These are phyloP conservation scores for Agaricus bisporus DNA, from an alignment of 768 basidiomycete genomes.

Conservation along the genomic window DNA sequence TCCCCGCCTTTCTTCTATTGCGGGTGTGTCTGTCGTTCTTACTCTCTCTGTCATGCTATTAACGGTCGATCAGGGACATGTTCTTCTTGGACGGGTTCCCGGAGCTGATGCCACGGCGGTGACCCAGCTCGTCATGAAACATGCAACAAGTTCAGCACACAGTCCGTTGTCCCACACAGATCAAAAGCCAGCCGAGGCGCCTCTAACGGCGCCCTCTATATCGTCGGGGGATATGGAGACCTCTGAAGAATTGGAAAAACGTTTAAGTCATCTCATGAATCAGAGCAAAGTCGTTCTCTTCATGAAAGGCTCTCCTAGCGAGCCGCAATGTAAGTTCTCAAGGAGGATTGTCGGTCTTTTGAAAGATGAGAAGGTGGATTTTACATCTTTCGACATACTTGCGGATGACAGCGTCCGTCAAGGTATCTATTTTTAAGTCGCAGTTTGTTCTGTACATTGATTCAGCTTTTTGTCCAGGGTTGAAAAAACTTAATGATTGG, in stretches of 20 bases:
- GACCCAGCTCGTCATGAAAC: slow-evolving; percentile 52
- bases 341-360: slow-evolving; percentile 66
- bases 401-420: slow-evolving; percentile 76
- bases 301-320: slow-evolving; percentile 83
- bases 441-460: neutral
- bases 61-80: slow-evolving; percentile 63
- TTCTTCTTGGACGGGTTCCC: slow-evolving; percentile 66
- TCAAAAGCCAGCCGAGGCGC: slow-evolving; percentile 29
- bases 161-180: slow-evolving; percentile 46
- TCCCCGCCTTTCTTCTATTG: slow-evolving; percentile 80
- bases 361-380: slow-evolving; percentile 56
- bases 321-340: slow-evolving; percentile 83
- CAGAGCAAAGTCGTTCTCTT: slow-evolving; percentile 76
- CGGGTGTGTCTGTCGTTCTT: slow-evolving; percentile 37
- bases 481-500: slow-evolving; percentile 81
- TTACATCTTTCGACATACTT: slow-evolving; percentile 79
- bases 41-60: neutral
- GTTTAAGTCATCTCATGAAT: slow-evolving; percentile 71
- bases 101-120: slow-evolving; percentile 76
- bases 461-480: slow-evolving; percentile 31
- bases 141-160: slow-evolving; percentile 34
- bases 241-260: slow-evolving; percentile 56
- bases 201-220: slow-evolving; percentile 15
- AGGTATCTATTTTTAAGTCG: slow-evolving; percentile 36
- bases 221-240: slow-evolving; percentile 36